A percentile compares a stretch with the other conserved stretches of the same genome.
Conservation (phyloP, 2,329 filamentous ascomycete genomes). For the Truncatella angustata region DNA sequence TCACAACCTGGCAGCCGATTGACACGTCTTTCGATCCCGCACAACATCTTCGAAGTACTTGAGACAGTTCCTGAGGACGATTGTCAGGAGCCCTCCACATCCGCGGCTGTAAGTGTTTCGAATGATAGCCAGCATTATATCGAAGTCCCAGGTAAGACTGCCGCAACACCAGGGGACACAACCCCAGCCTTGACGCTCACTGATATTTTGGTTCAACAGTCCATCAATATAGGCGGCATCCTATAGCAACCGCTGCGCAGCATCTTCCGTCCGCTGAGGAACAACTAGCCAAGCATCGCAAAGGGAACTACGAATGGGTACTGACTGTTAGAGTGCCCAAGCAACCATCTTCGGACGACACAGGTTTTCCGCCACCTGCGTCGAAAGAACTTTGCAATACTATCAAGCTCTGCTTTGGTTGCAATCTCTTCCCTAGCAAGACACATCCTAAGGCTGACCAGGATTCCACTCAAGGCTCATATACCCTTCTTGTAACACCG, state of each 20-base stretch:
- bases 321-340: slow-evolving; percentile 20
- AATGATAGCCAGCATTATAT: slow-evolving; percentile 17
- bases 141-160: slow-evolving; percentile 27
- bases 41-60: slow-evolving; percentile 27
- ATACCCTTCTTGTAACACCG: slow-evolving; percentile 39
- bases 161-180: too few relatives aligned
- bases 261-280: slow-evolving; percentile 24
- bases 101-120: slow-evolving; percentile 14
- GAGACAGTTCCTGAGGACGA: slow-evolving; percentile 28
- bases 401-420: slow-evolving; percentile 45
- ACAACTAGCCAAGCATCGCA: slow-evolving; percentile 28
- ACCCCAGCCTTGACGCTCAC: too few relatives aligned
- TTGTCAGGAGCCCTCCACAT: slow-evolving; percentile 14
- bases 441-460: slow-evolving; percentile 19
- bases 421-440: slow-evolving; percentile 47
- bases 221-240: slow-evolving; percentile 23
- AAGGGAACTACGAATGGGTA: slow-evolving; percentile 29
- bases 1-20: slow-evolving; percentile 19
- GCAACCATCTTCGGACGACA: not conserved
- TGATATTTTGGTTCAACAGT: slow-evolving; percentile 18
- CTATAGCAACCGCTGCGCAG: slow-evolving; percentile 24
- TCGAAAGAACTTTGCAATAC: slow-evolving; percentile 1
- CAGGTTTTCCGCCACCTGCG: not conserved
- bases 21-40: slow-evolving; percentile 21
- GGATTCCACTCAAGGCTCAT: slow-evolving; percentile 34